These are phyloP conservation scores for Ophiocordyceps unilateralis DNA, from an alignment of 2,329 filamentous ascomycete genomes.

Conservation along the genomic window DNA sequence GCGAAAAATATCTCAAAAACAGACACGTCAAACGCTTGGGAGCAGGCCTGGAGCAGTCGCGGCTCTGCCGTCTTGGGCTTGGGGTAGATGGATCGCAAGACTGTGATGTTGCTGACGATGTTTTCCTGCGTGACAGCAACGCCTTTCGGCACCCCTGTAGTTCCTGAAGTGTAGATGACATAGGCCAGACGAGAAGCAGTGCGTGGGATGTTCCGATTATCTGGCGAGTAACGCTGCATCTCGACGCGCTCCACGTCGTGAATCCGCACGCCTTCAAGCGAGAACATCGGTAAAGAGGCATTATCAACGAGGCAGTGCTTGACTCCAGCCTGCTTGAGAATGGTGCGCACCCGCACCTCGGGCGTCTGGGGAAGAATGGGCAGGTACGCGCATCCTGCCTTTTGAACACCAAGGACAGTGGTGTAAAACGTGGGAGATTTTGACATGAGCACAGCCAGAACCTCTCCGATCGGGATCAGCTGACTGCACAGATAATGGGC, in stretches of 20 bases:
- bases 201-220: conserved; percentile 20
- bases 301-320: conserved; percentile 24
- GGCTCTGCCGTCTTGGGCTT: conserved; percentile 20
- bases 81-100: conserved; percentile 51
- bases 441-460: conserved; percentile 61
- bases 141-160: conserved; percentile 65
- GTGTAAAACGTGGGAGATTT: conserved; percentile 60
- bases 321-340: conserved; percentile 43
- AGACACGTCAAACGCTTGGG: conserved; percentile 73
- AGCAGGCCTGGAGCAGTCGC: conserved; percentile 66
- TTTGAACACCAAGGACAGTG: conserved; percentile 56
- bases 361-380: conserved; percentile 63
- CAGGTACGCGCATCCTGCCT: conserved; percentile 64
- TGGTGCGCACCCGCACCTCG: conserved; percentile 35
- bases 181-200: conserved; percentile 45
- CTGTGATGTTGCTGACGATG: conserved; percentile 57
- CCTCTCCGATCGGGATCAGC: conserved; percentile 30
- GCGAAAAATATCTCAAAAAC: conserved; percentile 84
- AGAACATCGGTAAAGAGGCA: conserved; percentile 5
- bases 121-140: conserved; percentile 63
- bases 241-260: conserved; percentile 16
- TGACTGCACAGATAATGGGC: conserved; percentile 32
- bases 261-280: conserved; percentile 6
- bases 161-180: conserved; percentile 70
- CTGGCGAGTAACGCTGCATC: conserved; percentile 11